Evolutionary conservation across 495 filamentous ascomycete genomes (phyloP).

Genomic region (Schizothecium vesticola): DNA sequence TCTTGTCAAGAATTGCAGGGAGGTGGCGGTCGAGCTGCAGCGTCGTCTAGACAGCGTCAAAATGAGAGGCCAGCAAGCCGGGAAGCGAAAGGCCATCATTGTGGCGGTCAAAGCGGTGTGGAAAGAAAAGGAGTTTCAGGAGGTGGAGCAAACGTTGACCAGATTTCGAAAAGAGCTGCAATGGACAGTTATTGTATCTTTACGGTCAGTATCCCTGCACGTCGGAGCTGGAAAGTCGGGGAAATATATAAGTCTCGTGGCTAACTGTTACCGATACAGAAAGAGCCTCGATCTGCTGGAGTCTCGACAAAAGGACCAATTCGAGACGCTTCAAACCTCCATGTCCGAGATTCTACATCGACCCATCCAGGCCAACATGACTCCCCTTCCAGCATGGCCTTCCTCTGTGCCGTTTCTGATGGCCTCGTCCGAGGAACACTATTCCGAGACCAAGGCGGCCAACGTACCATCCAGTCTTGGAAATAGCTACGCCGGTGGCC

Average conservation of each 20-base stretch:
- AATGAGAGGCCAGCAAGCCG: neutral
- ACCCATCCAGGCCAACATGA: neutral
- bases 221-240: no score
- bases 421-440: neutral
- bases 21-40: neutral
- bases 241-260: neutral
- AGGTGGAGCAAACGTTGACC: neutral
- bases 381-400: neutral
- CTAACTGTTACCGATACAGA: neutral
- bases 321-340: neutral
- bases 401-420: neutral
- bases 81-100: neutral
- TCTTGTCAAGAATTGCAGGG: neutral
- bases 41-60: neutral
- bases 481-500: neutral
- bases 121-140: neutral
- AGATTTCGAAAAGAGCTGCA: slow-evolving; percentile 2
- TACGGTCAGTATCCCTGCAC: neutral
- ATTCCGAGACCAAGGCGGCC: neutral
- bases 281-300: neutral
- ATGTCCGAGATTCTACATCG: neutral
- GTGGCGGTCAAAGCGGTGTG: neutral
- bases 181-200: neutral
- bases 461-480: neutral
- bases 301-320: neutral